A percentile compares a stretch with the other conserved stretches of the same genome.
These are phyloP conservation scores for Aspergillus baeticus DNA, from an alignment of 495 filamentous ascomycete species.

Conservation along the genomic window DNA sequence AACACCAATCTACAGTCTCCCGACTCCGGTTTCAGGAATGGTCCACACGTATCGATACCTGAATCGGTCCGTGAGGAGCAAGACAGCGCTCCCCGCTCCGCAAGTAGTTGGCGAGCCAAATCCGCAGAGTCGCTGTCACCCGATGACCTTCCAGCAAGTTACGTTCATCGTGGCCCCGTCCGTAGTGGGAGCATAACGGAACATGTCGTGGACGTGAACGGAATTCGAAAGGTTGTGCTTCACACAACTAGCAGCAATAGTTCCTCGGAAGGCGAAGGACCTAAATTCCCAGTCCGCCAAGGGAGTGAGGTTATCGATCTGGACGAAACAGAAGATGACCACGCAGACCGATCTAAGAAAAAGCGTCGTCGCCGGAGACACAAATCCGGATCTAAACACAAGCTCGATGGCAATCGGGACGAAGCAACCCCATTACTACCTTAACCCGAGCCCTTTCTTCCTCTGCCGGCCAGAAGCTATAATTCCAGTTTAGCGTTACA, in stretches of 20 bases:
- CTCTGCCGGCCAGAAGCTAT: conserved; percentile 23
- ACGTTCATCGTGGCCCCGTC: conserved; percentile 51
- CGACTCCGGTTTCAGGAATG: conserved; percentile 26
- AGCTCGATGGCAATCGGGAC: conserved; percentile 8
- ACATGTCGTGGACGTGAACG: conserved; percentile 77
- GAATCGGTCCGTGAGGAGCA: conserved; percentile 39
- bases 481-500: neutral
- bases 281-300: conserved; percentile 19
- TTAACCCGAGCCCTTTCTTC: neutral
- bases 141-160: conserved; percentile 22
- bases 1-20: conserved; percentile 38
- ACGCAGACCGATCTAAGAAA: conserved; percentile 21
- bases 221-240: conserved; percentile 81
- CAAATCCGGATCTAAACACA: conserved; percentile 17
- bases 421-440: conserved; percentile 25
- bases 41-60: conserved; percentile 34
- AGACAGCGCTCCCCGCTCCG: conserved; percentile 24
- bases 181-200: conserved; percentile 88
- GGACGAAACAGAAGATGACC: conserved; percentile 10
- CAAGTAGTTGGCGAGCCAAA: conserved; percentile 27
- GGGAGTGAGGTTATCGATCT: conserved; percentile 15
- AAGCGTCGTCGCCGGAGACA: conserved; percentile 33
- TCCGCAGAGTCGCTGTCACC: conserved; percentile 34
- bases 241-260: conserved; percentile 64
- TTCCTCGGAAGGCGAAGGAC: conserved; percentile 36